Conservation (phyloP, 495 filamentous ascomycete species). For the Cryomyces minteri region DNA sequence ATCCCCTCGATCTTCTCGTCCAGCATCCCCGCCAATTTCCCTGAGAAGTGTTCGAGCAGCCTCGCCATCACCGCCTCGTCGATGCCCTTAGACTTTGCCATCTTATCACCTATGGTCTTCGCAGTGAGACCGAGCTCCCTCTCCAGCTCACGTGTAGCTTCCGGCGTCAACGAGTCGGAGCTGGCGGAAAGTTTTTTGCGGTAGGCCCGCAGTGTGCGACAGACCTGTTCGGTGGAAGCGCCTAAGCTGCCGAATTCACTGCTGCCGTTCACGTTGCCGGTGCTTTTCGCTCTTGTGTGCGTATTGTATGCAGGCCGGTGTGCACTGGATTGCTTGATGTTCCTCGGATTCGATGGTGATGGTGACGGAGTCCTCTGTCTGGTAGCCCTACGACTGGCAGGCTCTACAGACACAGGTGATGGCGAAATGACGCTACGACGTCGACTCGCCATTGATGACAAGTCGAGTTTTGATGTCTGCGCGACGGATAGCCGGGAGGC, state of each 20-base stretch:
- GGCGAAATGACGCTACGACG: not conserved
- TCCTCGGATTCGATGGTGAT: not conserved
- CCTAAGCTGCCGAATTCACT: slow-evolving; percentile 44
- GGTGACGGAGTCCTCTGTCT: not conserved
- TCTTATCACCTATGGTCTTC: slow-evolving; percentile 44
- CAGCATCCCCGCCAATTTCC: slow-evolving; percentile 47
- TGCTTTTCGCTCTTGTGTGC: slow-evolving; percentile 34
- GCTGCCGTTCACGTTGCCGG: slow-evolving; percentile 6
- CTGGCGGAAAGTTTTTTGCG: slow-evolving; percentile 59
- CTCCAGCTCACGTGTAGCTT: slow-evolving; percentile 55
- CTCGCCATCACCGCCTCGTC: slow-evolving; percentile 41
- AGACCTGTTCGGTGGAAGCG: slow-evolving; percentile 62
- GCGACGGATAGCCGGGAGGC: slow-evolving; percentile 16
- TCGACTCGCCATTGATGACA: slow-evolving; percentile 5
- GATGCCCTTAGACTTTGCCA: slow-evolving; percentile 23
- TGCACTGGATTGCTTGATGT: not conserved
- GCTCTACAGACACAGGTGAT: not conserved
- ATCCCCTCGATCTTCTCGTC: slow-evolving; percentile 40
- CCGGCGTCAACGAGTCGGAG: slow-evolving; percentile 34
- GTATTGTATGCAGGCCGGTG: slow-evolving; percentile 38
- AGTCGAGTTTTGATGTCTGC: slow-evolving; percentile 18
- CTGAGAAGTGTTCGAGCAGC: slow-evolving; percentile 53
- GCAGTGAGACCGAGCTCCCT: slow-evolving; percentile 62
- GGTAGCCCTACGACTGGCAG: not conserved
- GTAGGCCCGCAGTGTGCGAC: slow-evolving; percentile 61